phyloP scores from a whole-genome alignment of 352 stramenopile species.

The Pythium coloratum region DNA sequence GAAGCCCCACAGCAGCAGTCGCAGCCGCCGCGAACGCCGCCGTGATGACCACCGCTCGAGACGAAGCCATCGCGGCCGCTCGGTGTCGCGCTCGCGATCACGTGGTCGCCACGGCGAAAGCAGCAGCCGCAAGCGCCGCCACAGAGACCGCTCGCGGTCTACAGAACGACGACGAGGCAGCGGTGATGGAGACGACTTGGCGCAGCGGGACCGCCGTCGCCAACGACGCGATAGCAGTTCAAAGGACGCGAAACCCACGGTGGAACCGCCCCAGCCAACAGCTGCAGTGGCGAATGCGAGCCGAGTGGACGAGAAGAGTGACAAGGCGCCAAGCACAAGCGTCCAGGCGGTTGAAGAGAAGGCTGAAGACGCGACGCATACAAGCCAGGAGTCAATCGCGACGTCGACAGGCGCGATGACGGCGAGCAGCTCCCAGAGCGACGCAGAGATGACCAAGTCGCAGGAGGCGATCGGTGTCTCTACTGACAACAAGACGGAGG shows the following conservation, averaged over 20 bases:
- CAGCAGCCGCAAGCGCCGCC: constrained; percentile 21
- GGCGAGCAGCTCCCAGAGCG: constrained; percentile 12
- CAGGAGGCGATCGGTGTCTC: not conserved
- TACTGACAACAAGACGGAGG: not conserved
- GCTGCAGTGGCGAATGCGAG: not conserved
- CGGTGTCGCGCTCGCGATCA: constrained; percentile 10
- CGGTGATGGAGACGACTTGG: not conserved
- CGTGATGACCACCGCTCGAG: constrained; percentile 10
- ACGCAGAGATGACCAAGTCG: constrained; percentile 4
- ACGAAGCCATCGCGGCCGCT: constrained; percentile 7
- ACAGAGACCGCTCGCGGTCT: constrained; percentile 25
- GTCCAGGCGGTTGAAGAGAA: not conserved
- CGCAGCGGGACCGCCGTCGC: not conserved
- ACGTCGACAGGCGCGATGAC: constrained; percentile 7
- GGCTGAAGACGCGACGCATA: constrained; percentile 11
- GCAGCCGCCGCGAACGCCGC: constrained; percentile 15
- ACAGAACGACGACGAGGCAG: constrained; percentile 2
- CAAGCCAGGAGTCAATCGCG: constrained; percentile 23
- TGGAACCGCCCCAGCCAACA: not conserved
- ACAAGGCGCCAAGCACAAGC: not conserved
- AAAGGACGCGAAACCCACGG: not conserved
- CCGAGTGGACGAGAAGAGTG: not conserved
- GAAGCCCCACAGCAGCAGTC: not conserved
- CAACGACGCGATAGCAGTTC: constrained; percentile 3
- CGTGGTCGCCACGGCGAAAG: not conserved